Conservation (phyloP, 192 early-diverging fungal genomes). For the Coemansia sp. region DNA sequence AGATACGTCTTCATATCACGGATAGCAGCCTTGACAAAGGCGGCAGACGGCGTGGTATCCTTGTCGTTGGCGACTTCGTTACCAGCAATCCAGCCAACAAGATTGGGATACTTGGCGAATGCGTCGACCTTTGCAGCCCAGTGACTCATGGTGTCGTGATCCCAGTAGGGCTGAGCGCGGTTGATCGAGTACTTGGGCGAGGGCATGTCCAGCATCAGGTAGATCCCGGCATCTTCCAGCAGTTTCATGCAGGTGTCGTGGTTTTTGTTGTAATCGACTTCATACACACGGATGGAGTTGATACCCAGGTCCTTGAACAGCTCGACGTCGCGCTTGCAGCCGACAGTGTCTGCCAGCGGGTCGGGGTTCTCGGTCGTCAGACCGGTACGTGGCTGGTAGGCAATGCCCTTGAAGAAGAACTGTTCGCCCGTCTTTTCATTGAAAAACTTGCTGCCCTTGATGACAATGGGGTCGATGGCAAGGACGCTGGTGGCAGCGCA, state of each 20-base stretch:
- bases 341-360: slow-evolving; percentile 63
- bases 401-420: slow-evolving; percentile 75
- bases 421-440: slow-evolving; percentile 70
- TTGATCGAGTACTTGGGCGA: slow-evolving; percentile 65
- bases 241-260: slow-evolving; percentile 74
- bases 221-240: slow-evolving; percentile 66
- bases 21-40: slow-evolving; percentile 66
- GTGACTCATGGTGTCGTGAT: slow-evolving; percentile 58
- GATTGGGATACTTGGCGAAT: slow-evolving; percentile 65
- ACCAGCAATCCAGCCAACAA: slow-evolving; percentile 70
- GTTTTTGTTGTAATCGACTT: slow-evolving; percentile 63
- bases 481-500: slow-evolving; percentile 19
- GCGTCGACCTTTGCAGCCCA: slow-evolving; percentile 66
- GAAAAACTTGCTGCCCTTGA: slow-evolving; percentile 74
- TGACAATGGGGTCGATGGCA: slow-evolving; percentile 64
- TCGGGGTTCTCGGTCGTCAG: slow-evolving; percentile 47
- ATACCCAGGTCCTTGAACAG: slow-evolving; percentile 67
- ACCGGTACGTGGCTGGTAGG: slow-evolving; percentile 67
- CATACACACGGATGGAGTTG: slow-evolving; percentile 74
- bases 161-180: slow-evolving; percentile 63
- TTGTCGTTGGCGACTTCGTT: slow-evolving; percentile 75
- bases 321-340: slow-evolving; percentile 65
- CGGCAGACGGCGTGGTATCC: slow-evolving; percentile 64
- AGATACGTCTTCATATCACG: slow-evolving; percentile 72
- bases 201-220: slow-evolving; percentile 68